These are phyloP conservation scores for Nannochloropsis oceanica DNA, from an alignment of 108 stramenopile genomes.

Conservation along the genomic window DNA sequence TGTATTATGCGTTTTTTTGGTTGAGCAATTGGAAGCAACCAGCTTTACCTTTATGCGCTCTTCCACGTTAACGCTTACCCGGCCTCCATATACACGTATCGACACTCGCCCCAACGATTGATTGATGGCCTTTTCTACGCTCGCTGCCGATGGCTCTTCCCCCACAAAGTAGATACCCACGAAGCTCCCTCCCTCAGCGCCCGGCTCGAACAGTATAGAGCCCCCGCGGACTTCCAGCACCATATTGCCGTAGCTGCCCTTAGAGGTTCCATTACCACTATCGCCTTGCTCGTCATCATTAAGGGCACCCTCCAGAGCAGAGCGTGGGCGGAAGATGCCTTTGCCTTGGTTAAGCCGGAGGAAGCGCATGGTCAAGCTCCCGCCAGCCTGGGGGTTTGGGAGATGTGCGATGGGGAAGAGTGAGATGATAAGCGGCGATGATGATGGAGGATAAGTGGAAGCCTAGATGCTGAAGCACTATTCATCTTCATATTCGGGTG, in stretches of 20 bases:
- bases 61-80: not conserved
- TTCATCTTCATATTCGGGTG: no score
- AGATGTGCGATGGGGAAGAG: no score
- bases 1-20: no score
- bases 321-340: not conserved
- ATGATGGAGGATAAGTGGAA: no score
- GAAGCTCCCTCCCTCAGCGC: not conserved
- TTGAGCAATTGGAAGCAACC: no score
- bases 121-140: not conserved
- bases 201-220: not conserved
- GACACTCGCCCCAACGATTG: not conserved
- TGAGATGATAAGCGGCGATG: no score
- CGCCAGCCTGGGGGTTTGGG: not conserved
- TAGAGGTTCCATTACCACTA: no score
- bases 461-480: no score
- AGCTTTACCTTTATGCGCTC: not conserved
- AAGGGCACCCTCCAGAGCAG: not conserved
- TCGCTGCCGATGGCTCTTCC: not conserved
- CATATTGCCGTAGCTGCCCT: not conserved
- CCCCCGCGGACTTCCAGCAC: not conserved
- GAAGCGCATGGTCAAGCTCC: not conserved
- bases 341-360: not conserved
- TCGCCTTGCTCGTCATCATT: not conserved
- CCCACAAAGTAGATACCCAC: not conserved
- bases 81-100: not conserved